A percentile compares a stretch with the other conserved stretches of the same genome.
Evolutionary conservation across 176 grass and related monocot genomes (phyloP).

Genomic region (Microstegium vimineum): DNA sequence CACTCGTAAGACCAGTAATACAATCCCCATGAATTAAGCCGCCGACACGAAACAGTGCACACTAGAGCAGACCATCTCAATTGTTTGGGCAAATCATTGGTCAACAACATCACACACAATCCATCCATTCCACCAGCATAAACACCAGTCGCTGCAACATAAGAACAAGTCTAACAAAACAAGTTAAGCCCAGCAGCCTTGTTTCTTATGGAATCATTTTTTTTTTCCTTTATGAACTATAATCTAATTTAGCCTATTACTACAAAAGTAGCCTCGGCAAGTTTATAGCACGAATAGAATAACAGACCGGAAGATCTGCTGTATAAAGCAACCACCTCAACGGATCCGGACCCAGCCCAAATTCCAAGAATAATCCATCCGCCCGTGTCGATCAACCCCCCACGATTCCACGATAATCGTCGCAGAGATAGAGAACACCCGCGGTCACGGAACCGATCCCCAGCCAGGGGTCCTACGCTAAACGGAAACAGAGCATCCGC

Average conservation of each 20-base stretch:
- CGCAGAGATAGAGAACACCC: background rate
- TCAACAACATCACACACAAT: background rate
- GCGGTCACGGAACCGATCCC: background rate
- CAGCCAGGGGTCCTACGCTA: background rate
- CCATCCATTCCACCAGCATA: background rate
- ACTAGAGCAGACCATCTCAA: background rate
- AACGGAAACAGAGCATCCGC: background rate
- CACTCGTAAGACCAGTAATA: background rate
- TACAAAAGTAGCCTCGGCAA: background rate
- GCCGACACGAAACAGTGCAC: background rate
- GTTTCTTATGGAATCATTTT: background rate
- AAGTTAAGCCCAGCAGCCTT: background rate
- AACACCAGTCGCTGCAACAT: background rate
- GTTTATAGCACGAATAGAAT: background rate
- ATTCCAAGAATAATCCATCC: background rate
- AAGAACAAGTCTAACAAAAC: background rate
- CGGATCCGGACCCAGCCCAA: background rate
- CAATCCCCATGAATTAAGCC: background rate
- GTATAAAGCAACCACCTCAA: background rate
- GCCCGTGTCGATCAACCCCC: background rate
- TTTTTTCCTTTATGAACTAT: background rate
- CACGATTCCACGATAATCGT: background rate
- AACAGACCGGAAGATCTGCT: background rate
- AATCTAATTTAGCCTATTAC: background rate
- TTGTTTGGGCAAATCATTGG: background rate